phyloP scores from a whole-genome alignment of 176 grass and related monocot genomes.

The Pontederia crassipes region DNA sequence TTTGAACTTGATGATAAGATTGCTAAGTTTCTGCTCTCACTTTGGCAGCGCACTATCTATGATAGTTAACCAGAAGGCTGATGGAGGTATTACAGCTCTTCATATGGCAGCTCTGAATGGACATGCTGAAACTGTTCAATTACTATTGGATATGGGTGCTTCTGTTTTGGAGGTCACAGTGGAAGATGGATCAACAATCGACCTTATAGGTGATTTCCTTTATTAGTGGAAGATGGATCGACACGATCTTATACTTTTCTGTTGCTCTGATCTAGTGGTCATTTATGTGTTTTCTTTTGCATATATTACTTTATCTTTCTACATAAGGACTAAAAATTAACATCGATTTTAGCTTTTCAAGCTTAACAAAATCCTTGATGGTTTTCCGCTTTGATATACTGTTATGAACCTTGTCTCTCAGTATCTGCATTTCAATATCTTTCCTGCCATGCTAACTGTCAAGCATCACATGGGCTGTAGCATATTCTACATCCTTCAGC shows the following conservation, averaged over 20 bases:
- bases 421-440: too few species aligned
- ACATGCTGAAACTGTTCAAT: slow-evolving; percentile 68
- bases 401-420: too few species aligned
- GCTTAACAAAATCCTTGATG: too few species aligned
- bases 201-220: slow-evolving; percentile 60
- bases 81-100: slow-evolving; percentile 86
- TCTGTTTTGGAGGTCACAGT: slow-evolving; percentile 63
- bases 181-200: slow-evolving; percentile 78
- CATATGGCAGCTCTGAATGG: slow-evolving; percentile 96
- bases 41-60: slow-evolving; percentile 38
- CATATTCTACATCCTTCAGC: too few species aligned
- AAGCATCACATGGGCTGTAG: too few species aligned
- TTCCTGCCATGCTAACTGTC: too few species aligned
- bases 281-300: background rate
- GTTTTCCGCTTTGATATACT: too few species aligned
- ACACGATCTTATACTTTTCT: background rate
- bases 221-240: background rate
- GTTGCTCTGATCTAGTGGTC: background rate
- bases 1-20: background rate
- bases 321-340: too few species aligned
- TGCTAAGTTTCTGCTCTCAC: slow-evolving; percentile 6
- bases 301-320: background rate
- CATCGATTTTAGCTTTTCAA: too few species aligned
- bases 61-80: slow-evolving; percentile 46
- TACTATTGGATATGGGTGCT: slow-evolving; percentile 76